These are phyloP conservation scores for Massospora cicadina DNA, from an alignment of 371 early-diverging fungal species.

Conservation along the genomic window DNA sequence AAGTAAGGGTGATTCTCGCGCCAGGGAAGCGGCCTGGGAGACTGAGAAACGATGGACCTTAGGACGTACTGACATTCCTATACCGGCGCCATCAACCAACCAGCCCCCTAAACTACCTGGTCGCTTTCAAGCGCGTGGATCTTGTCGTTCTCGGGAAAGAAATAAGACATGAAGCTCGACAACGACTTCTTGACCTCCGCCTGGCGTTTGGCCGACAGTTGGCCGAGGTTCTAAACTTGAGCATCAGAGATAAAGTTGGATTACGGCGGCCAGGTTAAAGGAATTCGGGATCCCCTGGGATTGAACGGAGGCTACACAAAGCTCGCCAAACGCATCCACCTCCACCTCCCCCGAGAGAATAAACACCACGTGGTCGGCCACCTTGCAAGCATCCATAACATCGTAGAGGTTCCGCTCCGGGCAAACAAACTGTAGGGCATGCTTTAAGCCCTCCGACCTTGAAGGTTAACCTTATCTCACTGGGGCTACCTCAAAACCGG, in stretches of 20 bases:
- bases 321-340: slow-evolving; percentile 82
- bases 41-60: slow-evolving; percentile 46
- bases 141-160: slow-evolving; percentile 66
- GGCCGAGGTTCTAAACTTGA: slow-evolving; percentile 33
- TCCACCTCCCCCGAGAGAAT: slow-evolving; percentile 75
- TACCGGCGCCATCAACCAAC: not conserved
- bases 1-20: slow-evolving; percentile 78
- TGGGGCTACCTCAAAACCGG: not conserved
- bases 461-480: not conserved
- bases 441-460: slow-evolving; percentile 57
- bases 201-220: slow-evolving; percentile 41
- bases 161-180: slow-evolving; percentile 58
- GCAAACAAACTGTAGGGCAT: slow-evolving; percentile 59
- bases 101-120: slow-evolving; percentile 15
- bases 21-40: slow-evolving; percentile 66
- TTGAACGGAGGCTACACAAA: slow-evolving; percentile 56
- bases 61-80: slow-evolving; percentile 33
- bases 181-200: slow-evolving; percentile 62
- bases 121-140: slow-evolving; percentile 37
- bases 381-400: slow-evolving; percentile 74
- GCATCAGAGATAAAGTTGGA: slow-evolving; percentile 8
- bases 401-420: slow-evolving; percentile 42
- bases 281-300: slow-evolving; percentile 69
- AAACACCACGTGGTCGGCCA: slow-evolving; percentile 76
- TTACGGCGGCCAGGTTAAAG: slow-evolving; percentile 44